phyloP scores from a whole-genome alignment of 257 asterid genomes.

The Dorcoceras hygrometricum region DNA sequence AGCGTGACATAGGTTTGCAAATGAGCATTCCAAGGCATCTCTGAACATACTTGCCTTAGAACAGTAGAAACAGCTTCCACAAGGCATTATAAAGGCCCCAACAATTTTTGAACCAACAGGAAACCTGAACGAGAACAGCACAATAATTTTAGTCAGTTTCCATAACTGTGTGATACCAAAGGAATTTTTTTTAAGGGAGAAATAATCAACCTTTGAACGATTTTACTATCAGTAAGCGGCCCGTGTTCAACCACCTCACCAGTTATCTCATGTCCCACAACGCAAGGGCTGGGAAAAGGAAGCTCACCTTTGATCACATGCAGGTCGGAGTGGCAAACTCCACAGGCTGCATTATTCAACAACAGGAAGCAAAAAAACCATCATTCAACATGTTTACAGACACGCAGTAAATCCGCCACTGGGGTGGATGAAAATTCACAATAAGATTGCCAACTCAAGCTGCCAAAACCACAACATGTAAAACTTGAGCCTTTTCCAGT shows the following conservation, averaged over 20 bases:
- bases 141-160: slow-evolving; percentile 14
- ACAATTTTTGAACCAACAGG: slow-evolving; percentile 85
- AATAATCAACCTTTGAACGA: slow-evolving; percentile 54
- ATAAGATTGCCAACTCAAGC: too few species aligned
- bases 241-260: slow-evolving; percentile 98
- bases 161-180: neutral
- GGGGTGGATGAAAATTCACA: neutral
- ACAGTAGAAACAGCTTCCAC: slow-evolving; percentile 93
- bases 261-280: slow-evolving; percentile 92
- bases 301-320: slow-evolving; percentile 96
- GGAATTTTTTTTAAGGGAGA: neutral
- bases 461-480: too few species aligned
- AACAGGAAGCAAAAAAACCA: slow-evolving; percentile 12
- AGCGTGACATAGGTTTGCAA: slow-evolving; percentile 14
- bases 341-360: slow-evolving; percentile 74
- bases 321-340: slow-evolving; percentile 98
- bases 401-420: neutral
- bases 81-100: slow-evolving; percentile 99
- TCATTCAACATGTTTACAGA: neutral
- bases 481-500: neutral
- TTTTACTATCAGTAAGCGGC: slow-evolving; percentile 64
- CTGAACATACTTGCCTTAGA: slow-evolving; percentile 58
- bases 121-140: slow-evolving; percentile 40
- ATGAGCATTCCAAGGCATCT: slow-evolving; percentile 26
- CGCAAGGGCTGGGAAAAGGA: slow-evolving; percentile 94